Percentiles rank a stretch among this genome's conserved stretches.
Conservation (phyloP, 176 grass and related monocot genomes). For the Bonia amplexicaulis region DNA sequence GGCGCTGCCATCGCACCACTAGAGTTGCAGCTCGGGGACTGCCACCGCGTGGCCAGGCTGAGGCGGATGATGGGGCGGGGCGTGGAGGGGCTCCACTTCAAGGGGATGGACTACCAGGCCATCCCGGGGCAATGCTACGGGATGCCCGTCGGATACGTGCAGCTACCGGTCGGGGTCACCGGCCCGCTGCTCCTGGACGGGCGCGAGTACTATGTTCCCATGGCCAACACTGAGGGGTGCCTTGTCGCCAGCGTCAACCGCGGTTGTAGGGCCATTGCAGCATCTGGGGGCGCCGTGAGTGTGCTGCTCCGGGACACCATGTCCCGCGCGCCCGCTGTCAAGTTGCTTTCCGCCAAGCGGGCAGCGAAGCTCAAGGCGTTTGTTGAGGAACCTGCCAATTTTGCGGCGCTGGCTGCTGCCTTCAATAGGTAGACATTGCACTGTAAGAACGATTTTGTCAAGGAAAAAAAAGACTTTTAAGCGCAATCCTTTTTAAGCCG, state of each 20-base stretch:
- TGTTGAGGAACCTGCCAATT: slow-evolving; percentile 47
- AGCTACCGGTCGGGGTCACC: too few species aligned
- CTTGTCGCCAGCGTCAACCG: slow-evolving; percentile 75
- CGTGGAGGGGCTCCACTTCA: slow-evolving; percentile 62
- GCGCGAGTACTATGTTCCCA: too few species aligned
- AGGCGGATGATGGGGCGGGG: slow-evolving; percentile 44
- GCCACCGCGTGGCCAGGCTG: slow-evolving; percentile 44
- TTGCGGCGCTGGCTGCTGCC: slow-evolving; percentile 40
- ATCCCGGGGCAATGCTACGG: slow-evolving; percentile 70
- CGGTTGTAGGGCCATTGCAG: slow-evolving; percentile 54
- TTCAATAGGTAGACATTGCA: slow-evolving; percentile 69
- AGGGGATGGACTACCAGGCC: slow-evolving; percentile 59
- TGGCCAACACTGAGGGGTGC: slow-evolving; percentile 80
- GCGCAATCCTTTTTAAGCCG: too few species aligned
- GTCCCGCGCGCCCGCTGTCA: slow-evolving; percentile 55
- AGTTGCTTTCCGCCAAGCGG: slow-evolving; percentile 46
- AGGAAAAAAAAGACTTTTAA: too few species aligned
- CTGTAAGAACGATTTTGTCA: too few species aligned
- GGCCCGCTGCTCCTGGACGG: too few species aligned
- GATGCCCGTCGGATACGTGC: slow-evolving; percentile 69
- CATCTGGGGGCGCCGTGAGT: slow-evolving; percentile 49
- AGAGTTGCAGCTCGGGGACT: slow-evolving; percentile 47
- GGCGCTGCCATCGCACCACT: slow-evolving; percentile 39
- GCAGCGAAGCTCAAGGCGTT: slow-evolving; percentile 60
- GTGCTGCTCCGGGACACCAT: slow-evolving; percentile 54